Evolutionary conservation across 1,284 basidiomycete species (phyloP).

Genomic region (Puccinia triticina): DNA sequence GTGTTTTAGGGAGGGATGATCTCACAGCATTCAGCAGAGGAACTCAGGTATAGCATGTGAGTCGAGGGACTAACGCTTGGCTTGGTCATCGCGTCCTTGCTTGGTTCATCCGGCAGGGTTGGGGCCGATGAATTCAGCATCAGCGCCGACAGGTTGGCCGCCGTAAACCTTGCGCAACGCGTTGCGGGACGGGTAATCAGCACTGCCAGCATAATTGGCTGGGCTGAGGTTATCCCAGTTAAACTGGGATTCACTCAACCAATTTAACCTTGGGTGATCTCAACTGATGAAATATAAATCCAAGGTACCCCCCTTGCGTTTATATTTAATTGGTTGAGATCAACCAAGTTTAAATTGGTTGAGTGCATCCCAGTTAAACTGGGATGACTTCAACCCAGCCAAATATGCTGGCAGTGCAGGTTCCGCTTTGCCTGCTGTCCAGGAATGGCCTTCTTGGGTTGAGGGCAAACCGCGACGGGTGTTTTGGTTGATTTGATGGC

Average conservation of each 20-base stretch:
- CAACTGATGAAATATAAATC: too few relatives aligned
- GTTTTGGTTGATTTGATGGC: conserved; percentile 30
- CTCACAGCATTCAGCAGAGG: not conserved
- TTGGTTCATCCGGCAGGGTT: conserved; percentile 41
- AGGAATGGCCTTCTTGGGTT: conserved; percentile 38
- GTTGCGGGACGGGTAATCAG: conserved; percentile 46
- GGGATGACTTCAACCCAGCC: too few relatives aligned
- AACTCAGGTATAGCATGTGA: not conserved
- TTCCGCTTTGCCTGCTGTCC: conserved; percentile 36
- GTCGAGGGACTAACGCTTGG: conserved; percentile 20
- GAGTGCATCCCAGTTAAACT: too few relatives aligned
- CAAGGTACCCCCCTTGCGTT: too few relatives aligned
- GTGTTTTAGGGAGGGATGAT: not conserved
- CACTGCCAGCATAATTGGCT: too few relatives aligned
- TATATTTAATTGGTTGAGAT: too few relatives aligned
- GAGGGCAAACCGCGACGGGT: conserved; percentile 19
- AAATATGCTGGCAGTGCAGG: too few relatives aligned
- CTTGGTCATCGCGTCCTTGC: conserved; percentile 47
- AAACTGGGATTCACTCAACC: too few relatives aligned
- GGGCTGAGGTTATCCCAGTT: too few relatives aligned
- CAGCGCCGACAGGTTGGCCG: conserved; percentile 21
- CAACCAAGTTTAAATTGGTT: too few relatives aligned
- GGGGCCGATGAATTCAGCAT: conserved; percentile 41
- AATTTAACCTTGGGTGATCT: too few relatives aligned
- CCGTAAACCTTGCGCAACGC: conserved; percentile 46